Conservation (phyloP, 805 yeast species). For the Saturnispora ahearnii region DNA sequence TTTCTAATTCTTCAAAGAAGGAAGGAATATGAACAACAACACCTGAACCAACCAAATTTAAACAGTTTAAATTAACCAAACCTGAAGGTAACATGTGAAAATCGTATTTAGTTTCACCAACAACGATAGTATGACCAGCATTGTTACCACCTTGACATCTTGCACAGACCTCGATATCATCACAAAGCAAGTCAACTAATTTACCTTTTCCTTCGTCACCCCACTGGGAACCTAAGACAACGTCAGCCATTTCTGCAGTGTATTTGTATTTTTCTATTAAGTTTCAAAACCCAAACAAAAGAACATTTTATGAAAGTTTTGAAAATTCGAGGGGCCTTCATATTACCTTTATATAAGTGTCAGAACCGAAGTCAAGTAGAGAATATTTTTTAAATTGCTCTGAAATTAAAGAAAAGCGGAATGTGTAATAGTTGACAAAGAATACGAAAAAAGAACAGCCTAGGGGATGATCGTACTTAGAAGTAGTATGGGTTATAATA, state of each 20-base stretch:
- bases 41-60: conserved; percentile 88
- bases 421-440: no score
- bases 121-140: conserved; percentile 98
- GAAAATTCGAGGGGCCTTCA: not conserved
- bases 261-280: not conserved
- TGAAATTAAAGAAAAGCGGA: not conserved
- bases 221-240: conserved; percentile 98
- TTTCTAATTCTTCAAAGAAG: conserved; percentile 76
- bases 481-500: not conserved
- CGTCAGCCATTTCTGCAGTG: conserved; percentile 55
- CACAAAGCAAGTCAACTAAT: conserved; percentile 90
- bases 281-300: not conserved
- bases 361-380: not conserved
- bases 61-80: conserved; percentile 87
- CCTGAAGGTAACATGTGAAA: conserved; percentile 99
- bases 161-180: conserved; percentile 91
- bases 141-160: conserved; percentile 99
- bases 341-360: not conserved
- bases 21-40: conserved; percentile 95
- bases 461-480: not conserved
- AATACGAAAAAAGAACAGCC: not conserved
- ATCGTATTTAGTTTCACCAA: conserved; percentile 78
- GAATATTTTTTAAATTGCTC: not conserved
- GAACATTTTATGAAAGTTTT: not conserved
- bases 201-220: conserved; percentile 99